phyloP scores from a whole-genome alignment of 2,329 filamentous ascomycete genomes.

The Paecilomyces formosus region DNA sequence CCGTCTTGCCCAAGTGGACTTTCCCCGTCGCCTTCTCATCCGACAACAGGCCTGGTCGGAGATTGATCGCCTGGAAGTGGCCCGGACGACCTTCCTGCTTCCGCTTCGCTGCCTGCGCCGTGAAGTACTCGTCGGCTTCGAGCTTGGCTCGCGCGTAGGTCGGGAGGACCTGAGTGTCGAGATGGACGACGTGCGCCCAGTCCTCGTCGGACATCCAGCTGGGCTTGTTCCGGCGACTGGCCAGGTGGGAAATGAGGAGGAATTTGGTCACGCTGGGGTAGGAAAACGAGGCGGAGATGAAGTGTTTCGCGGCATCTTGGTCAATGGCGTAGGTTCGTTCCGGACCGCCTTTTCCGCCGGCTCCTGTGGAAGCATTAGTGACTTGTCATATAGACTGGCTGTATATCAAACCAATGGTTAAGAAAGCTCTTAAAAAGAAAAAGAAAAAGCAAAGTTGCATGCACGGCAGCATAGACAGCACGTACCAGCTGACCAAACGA shows the following conservation, averaged over 20 bases:
- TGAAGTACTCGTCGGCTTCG: constrained; percentile 49
- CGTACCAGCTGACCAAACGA: constrained; percentile 42
- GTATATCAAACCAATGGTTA: not conserved
- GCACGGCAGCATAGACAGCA: not conserved
- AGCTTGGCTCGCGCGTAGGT: constrained; percentile 49
- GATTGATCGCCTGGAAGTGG: constrained; percentile 42
- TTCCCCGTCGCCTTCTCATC: constrained; percentile 41
- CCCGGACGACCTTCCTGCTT: constrained; percentile 11
- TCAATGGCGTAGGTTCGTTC: constrained; percentile 46
- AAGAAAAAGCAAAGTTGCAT: not conserved
- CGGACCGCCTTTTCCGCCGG: constrained; percentile 48
- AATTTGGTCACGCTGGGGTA: constrained; percentile 45
- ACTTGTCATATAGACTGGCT: too few relatives aligned
- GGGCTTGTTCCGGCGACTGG: constrained; percentile 41
- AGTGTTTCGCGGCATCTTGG: constrained; percentile 47
- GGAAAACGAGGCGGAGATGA: constrained; percentile 42
- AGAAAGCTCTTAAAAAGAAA: not conserved
- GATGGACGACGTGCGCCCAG: constrained; percentile 37
- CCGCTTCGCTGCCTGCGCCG: constrained; percentile 34
- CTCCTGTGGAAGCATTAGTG: constrained; percentile 29
- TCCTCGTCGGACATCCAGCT: constrained; percentile 46
- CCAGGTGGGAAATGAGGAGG: constrained; percentile 48
- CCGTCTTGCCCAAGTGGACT: constrained; percentile 43
- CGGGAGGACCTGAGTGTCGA: constrained; percentile 43
- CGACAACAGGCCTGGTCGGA: constrained; percentile 44